Conservation (phyloP, 202 grass and related monocot genomes). For the Schoenoplectus triqueter region DNA sequence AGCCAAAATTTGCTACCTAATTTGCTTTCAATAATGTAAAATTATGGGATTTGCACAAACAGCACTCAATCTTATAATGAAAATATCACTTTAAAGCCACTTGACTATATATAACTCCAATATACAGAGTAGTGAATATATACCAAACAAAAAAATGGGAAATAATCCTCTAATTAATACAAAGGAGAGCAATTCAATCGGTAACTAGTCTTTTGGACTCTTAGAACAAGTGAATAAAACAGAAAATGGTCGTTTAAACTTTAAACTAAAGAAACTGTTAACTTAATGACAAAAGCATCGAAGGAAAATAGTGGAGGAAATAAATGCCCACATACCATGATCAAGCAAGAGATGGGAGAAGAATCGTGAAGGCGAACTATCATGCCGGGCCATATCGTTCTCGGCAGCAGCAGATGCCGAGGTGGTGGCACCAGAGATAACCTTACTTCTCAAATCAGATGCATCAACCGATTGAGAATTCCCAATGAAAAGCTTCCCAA, state of each 20-base stretch:
- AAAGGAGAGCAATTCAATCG: not conserved
- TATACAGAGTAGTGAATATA: not conserved
- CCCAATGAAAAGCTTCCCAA: conserved; percentile 33
- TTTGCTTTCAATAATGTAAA: not conserved
- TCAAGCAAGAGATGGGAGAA: conserved; percentile 50
- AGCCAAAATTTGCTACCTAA: conserved; percentile 7
- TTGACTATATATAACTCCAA: not conserved
- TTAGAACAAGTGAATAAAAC: not conserved
- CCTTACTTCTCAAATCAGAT: conserved; percentile 32
- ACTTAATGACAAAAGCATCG: not conserved
- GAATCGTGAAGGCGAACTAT: conserved; percentile 46
- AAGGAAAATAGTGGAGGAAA: not conserved
- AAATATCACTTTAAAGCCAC: not conserved
- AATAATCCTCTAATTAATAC: not conserved
- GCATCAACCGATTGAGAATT: conserved; percentile 35
- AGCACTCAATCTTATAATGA: not conserved
- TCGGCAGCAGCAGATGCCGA: not conserved
- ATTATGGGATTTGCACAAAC: not conserved
- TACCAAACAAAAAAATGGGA: not conserved
- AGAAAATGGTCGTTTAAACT: no score
- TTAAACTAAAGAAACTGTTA: no score
- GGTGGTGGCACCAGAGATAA: not conserved
- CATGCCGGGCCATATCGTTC: conserved; percentile 37
- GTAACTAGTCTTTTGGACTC: not conserved
- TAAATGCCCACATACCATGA: conserved; percentile 26